phyloP scores from a whole-genome alignment of 2,329 filamentous ascomycete genomes.

The Colletotrichum graminicola region DNA sequence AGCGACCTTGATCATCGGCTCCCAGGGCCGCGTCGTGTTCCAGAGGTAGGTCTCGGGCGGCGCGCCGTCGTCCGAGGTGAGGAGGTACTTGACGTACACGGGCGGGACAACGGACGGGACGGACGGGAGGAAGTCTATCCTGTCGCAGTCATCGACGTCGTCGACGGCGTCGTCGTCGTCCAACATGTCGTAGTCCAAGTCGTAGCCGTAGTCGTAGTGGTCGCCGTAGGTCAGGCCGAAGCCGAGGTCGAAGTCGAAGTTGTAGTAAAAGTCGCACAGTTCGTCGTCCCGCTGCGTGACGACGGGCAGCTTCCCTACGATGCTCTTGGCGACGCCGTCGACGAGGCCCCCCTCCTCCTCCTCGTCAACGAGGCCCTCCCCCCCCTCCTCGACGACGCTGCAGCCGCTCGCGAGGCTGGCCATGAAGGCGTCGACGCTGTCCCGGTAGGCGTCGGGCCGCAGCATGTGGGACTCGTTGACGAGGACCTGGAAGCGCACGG shows the following conservation, averaged over 20 bases:
- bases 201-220: conserved; percentile 7
- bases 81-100: conserved; percentile 53
- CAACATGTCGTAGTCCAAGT: conserved; percentile 2
- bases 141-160: conserved; percentile 22
- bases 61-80: conserved; percentile 48
- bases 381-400: not conserved
- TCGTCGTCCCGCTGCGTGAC: conserved; percentile 12
- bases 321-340: conserved; percentile 3
- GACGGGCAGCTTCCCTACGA: not conserved
- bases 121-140: conserved; percentile 22
- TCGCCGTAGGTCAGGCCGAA: conserved; percentile 25
- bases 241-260: conserved; percentile 36
- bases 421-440: conserved; percentile 51
- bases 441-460: conserved; percentile 50
- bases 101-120: conserved; percentile 45
- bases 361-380: not conserved
- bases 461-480: conserved; percentile 52
- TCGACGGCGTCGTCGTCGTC: conserved; percentile 11
- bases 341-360: not conserved
- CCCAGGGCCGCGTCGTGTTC: conserved; percentile 57
- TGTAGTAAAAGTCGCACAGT: conserved; percentile 30
- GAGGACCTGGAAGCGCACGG: conserved; percentile 54
- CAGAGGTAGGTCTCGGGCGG: conserved; percentile 55
- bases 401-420: conserved; percentile 10
- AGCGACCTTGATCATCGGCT: conserved; percentile 57